A percentile compares a stretch with the other conserved stretches of the same genome.
Conservation (phyloP, 2,329 filamentous ascomycete species). For the Trichoderma sp. region DNA sequence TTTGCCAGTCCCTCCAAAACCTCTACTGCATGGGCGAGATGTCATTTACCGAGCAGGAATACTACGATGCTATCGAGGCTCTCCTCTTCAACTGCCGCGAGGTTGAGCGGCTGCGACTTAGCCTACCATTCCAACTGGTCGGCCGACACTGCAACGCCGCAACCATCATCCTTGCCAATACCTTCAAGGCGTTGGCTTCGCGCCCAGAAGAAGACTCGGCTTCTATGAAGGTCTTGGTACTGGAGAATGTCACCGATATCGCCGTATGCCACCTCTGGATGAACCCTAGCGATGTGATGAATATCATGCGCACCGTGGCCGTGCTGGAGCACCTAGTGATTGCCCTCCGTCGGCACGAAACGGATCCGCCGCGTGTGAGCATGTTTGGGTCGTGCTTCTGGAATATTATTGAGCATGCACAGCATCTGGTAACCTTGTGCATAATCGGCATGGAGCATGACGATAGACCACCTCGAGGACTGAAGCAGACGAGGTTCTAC, state of each 20-base stretch:
- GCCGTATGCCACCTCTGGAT: constrained; percentile 49
- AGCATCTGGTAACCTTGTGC: constrained; percentile 46
- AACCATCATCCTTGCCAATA: constrained; percentile 53
- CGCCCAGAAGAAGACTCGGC: constrained; percentile 45
- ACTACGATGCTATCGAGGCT: constrained; percentile 39
- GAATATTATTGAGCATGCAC: constrained; percentile 48
- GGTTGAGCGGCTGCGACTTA: constrained; percentile 47
- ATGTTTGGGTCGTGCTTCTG: constrained; percentile 48
- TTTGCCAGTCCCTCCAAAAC: constrained; percentile 43
- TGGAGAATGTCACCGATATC: constrained; percentile 51
- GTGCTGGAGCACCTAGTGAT: constrained; percentile 46
- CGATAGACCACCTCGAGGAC: constrained; percentile 35
- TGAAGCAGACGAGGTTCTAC: constrained; percentile 40
- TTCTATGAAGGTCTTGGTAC: constrained; percentile 44
- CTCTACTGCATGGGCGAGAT: constrained; percentile 48
- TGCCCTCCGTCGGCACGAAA: constrained; percentile 46
- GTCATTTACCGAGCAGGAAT: constrained; percentile 52
- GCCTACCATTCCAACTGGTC: constrained; percentile 52
- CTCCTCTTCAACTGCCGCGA: constrained; percentile 47
- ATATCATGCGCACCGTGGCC: constrained; percentile 44
- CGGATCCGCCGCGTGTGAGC: constrained; percentile 33
- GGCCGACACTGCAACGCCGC: constrained; percentile 45
- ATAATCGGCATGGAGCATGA: constrained; percentile 46
- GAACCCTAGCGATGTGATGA: constrained; percentile 51
- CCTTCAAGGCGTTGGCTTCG: constrained; percentile 46